Base-by-base conservation (phyloP, 176 grass and related monocot genomes). In the Avena insularis region DNA sequence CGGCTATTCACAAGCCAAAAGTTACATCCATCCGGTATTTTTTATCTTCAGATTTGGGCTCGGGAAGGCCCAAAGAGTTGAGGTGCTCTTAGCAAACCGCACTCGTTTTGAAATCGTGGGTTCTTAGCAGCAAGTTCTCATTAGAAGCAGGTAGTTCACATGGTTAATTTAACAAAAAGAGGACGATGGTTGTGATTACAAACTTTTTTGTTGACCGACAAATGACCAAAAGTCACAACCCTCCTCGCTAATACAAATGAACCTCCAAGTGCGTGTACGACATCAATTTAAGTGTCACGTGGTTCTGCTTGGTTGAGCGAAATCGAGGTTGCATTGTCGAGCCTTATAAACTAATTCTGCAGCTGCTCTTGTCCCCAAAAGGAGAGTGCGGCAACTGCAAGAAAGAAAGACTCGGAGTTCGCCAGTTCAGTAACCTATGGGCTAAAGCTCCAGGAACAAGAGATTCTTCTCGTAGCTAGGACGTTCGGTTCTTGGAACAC, bases 391-490 rank as follows among this genome's bases (percentile, higher is more conserved):
- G 82, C 74, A 70, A 59, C 65, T 25, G 82, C 27, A 63, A 59
- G 59, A 46, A 58, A 88, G 70, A 80, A 58, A 88, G 61, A 80
- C 76, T 62, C 35, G 60, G n/a, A 50, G 82, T 91, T 70, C 12
- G 36, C 14, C 29, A 50, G 82, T 91, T 70, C 12, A 21, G n/a
- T 46, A 78, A 89, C 64, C 87, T 68, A 91, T 78, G 78, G 85
- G 83, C 82, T 56, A 87, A 87, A 87, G 82, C 83, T 65, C 84
- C 69, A 79, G 88, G 79, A 93, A 93, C 86, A 83, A 91, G 79
- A 89, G 87, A 93, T 91, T 95, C 93, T 88, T 93, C 66, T 84
- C 72, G 80, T 86, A 72, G 48, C 48, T 76, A 53, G 81, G 78
- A 83, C 81, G 78, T 88, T 47, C 50, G 83, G 84, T 85, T 86